Evolutionary conservation across 371 early-diverging fungal species (phyloP).

Genomic region (Syncephalis fuscata): DNA sequence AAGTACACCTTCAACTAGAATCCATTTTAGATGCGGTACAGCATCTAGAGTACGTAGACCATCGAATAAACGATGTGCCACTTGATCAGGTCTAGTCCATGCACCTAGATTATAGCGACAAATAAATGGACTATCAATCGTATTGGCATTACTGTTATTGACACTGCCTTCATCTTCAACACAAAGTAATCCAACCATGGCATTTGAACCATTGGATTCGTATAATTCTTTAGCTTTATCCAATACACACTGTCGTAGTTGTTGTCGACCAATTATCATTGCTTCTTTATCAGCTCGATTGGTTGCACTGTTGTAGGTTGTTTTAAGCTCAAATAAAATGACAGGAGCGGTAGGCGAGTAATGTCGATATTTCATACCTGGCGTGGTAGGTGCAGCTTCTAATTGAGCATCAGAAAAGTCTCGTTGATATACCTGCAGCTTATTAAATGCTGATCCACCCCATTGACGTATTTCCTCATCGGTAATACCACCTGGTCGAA

Average conservation of each 20-base stretch:
- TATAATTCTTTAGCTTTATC: not conserved
- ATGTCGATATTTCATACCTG: constrained; percentile 99
- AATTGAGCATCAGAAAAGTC: constrained; percentile 51
- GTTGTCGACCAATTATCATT: not conserved
- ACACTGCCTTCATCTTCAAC: too few relatives aligned
- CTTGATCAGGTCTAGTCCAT: constrained; percentile 31
- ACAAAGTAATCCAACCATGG: not conserved
- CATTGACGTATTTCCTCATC: constrained; percentile 46
- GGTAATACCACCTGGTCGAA: constrained; percentile 98
- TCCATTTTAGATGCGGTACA: constrained; percentile 36
- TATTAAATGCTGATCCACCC: constrained; percentile 25
- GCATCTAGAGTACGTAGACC: constrained; percentile 72
- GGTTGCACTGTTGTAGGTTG: too few relatives aligned
- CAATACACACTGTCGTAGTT: not conserved
- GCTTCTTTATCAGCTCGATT: too few relatives aligned
- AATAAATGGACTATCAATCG: not conserved
- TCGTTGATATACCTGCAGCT: constrained; percentile 56
- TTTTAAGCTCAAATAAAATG: constrained; percentile 36
- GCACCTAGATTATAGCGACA: constrained; percentile 19
- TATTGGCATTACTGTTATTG: not conserved
- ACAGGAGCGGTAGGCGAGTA: constrained; percentile 91
- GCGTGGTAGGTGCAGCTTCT: constrained; percentile 78
- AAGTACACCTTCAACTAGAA: constrained; percentile 78
- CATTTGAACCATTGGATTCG: too few relatives aligned
- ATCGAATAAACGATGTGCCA: constrained; percentile 70